Evolutionary conservation across 495 filamentous ascomycete species (phyloP).

Genomic region (Penicillium argentinense): DNA sequence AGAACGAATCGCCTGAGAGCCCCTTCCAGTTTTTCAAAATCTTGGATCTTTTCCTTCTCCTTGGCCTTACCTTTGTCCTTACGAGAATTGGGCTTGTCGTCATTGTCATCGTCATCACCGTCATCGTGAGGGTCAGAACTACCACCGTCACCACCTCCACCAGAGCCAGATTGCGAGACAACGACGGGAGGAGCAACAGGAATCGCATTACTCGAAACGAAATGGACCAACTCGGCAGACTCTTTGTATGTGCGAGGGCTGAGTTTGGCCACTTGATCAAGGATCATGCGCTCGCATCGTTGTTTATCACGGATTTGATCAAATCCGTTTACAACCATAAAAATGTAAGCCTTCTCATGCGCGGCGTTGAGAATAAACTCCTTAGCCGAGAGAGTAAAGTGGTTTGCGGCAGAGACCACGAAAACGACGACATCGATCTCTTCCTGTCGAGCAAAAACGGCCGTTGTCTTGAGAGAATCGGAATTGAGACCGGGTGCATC

Average conservation of each 20-base stretch:
- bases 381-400: constrained; percentile 93
- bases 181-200: constrained; percentile 63
- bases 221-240: constrained; percentile 88
- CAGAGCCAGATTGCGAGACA: constrained; percentile 46
- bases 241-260: constrained; percentile 94
- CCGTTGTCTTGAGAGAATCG: constrained; percentile 94
- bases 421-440: constrained; percentile 99
- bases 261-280: constrained; percentile 80
- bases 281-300: constrained; percentile 81
- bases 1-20: constrained; percentile 91
- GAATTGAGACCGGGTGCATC: constrained; percentile 95
- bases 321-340: constrained; percentile 97
- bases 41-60: constrained; percentile 79
- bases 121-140: constrained; percentile 54
- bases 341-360: constrained; percentile 96
- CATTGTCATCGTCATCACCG: constrained; percentile 55
- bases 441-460: constrained; percentile 93
- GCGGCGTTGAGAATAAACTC: constrained; percentile 97
- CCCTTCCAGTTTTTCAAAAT: constrained; percentile 86
- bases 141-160: constrained; percentile 58
- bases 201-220: constrained; percentile 94
- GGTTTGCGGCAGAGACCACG: constrained; percentile 94
- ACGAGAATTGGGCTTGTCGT: constrained; percentile 44
- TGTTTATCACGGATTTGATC: constrained; percentile 92
- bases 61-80: constrained; percentile 84